A percentile compares a stretch with the other conserved stretches of the same genome.
Evolutionary conservation across 352 stramenopile species (phyloP).

Genomic region (Peronospora tabacina): DNA sequence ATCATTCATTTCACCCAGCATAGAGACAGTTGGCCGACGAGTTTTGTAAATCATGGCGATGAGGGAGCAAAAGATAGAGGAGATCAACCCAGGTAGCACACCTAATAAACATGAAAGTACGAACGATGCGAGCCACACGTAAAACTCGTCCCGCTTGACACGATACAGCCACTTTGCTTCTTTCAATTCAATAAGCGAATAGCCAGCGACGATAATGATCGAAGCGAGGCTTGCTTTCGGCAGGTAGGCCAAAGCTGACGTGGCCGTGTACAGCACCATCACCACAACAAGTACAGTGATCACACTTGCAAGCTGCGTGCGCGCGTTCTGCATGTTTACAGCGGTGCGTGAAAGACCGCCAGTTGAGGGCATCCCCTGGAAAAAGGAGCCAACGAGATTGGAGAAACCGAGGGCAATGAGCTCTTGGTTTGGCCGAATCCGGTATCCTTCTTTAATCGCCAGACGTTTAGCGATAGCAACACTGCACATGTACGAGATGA

Average conservation of each 20-base stretch:
- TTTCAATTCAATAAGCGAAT: conserved; percentile 80
- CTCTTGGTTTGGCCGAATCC: conserved; percentile 83
- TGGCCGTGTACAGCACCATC: conserved; percentile 87
- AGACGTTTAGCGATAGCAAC: conserved; percentile 86
- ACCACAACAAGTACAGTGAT: conserved; percentile 84
- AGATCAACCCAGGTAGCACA: conserved; percentile 39
- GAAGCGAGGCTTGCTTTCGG: conserved; percentile 78
- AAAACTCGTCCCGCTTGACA: conserved; percentile 52
- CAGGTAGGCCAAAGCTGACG: conserved; percentile 82
- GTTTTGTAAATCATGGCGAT: conserved; percentile 61
- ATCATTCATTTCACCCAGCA: conserved; percentile 34
- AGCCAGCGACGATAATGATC: conserved; percentile 87
- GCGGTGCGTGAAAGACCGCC: conserved; percentile 86
- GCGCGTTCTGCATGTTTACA: conserved; percentile 87
- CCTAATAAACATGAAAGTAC: conserved; percentile 39
- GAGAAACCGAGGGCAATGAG: conserved; percentile 87
- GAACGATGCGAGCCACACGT: conserved; percentile 52
- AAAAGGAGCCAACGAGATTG: conserved; percentile 85
- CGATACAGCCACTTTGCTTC: conserved; percentile 81
- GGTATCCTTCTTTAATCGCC: conserved; percentile 70
- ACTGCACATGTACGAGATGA: conserved; percentile 91
- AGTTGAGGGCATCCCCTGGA: conserved; percentile 85
- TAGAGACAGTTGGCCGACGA: conserved; percentile 40
- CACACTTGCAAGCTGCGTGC: conserved; percentile 84
- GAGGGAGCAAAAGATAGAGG: conserved; percentile 51